A percentile compares a stretch with the other conserved stretches of the same genome.
phyloP scores from a whole-genome alignment of 2,329 filamentous ascomycete genomes.

The Scedosporium boydii region DNA sequence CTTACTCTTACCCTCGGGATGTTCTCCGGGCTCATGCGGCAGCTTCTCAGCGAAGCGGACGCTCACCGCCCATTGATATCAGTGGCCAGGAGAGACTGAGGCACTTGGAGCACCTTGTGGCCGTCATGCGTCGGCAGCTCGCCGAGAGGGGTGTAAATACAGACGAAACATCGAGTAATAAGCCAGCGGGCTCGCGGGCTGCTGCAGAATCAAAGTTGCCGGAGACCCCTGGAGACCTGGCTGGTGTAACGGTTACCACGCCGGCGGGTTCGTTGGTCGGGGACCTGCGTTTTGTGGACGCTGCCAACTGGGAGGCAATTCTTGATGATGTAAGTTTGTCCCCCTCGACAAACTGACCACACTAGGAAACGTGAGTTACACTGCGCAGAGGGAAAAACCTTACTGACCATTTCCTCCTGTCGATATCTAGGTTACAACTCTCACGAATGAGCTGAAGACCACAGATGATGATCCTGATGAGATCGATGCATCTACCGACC shows the following conservation, averaged over 20 bases:
- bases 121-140: slow-evolving; percentile 5
- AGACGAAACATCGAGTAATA: background rate
- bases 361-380: too few relatives aligned
- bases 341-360: background rate
- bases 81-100: slow-evolving; percentile 4
- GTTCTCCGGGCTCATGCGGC: slow-evolving; percentile 13
- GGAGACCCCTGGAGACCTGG: slow-evolving; percentile 9
- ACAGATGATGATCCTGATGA: slow-evolving; percentile 14
- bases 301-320: slow-evolving; percentile 21
- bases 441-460: slow-evolving; percentile 14
- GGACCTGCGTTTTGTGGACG: slow-evolving; percentile 18
- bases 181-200: background rate
- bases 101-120: slow-evolving; percentile 5
- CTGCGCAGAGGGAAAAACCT: too few relatives aligned
- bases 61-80: slow-evolving; percentile 3
- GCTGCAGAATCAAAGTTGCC: background rate
- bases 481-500: slow-evolving; percentile 9
- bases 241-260: slow-evolving; percentile 6
- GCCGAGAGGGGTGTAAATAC: background rate
- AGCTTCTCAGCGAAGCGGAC: background rate
- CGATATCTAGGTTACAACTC: slow-evolving; percentile 11
- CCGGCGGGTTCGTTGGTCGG: slow-evolving; percentile 13
- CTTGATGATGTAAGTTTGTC: slow-evolving; percentile 18
- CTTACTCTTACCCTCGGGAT: slow-evolving; percentile 13
- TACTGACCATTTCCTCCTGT: background rate